Evolutionary conservation across 202 grass and related monocot genomes (phyloP).

Genomic region (Saccharum hybrid): DNA sequence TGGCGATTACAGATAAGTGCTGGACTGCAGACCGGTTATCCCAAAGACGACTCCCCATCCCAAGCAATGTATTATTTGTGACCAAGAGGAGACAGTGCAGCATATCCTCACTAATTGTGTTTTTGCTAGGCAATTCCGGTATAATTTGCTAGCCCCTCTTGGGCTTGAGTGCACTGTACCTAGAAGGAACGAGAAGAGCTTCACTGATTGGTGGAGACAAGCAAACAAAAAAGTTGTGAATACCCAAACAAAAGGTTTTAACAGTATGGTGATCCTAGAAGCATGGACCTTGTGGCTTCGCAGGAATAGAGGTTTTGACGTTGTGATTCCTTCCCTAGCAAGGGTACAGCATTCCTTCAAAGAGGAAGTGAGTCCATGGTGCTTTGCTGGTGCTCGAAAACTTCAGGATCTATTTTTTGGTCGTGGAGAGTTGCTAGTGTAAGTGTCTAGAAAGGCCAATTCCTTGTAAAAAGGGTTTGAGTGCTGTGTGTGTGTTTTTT

Average conservation of each 20-base stretch:
- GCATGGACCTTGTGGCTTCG: too few species aligned
- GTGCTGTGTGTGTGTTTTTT: too few species aligned
- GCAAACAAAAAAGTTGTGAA: not conserved
- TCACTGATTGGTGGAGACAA: not conserved
- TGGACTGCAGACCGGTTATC: not conserved
- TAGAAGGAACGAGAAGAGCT: not conserved
- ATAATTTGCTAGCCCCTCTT: not conserved
- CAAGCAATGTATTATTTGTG: not conserved
- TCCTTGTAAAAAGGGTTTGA: too few species aligned
- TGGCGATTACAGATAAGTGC: too few species aligned
- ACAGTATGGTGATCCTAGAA: not conserved
- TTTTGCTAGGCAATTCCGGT: not conserved
- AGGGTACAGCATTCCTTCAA: too few species aligned
- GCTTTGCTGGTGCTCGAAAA: too few species aligned
- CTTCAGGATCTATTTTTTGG: too few species aligned
- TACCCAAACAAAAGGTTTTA: not conserved
- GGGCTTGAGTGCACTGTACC: not conserved
- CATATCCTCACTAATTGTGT: not conserved
- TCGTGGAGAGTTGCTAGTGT: too few species aligned
- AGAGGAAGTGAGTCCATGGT: too few species aligned
- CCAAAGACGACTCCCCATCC: not conserved
- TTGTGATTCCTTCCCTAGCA: too few species aligned
- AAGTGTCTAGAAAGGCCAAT: too few species aligned
- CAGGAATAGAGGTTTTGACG: not conserved
- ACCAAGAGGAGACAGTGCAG: not conserved